Evolutionary conservation across 2,329 filamentous ascomycete species (phyloP).

Genomic region (Colletotrichum eleusines): DNA sequence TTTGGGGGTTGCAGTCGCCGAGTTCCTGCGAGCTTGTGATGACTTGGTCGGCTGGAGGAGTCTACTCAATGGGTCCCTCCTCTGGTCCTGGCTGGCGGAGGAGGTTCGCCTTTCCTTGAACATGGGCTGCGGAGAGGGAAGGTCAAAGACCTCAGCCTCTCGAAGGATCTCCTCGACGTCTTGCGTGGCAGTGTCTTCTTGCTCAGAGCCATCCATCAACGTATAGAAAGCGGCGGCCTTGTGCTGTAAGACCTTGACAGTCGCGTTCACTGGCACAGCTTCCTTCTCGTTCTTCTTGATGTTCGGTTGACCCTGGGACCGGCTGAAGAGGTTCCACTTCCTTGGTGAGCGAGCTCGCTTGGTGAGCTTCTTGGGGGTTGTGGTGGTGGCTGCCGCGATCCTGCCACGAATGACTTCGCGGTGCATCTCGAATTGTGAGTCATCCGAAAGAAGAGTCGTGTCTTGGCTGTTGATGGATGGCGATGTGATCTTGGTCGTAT

Average conservation of each 20-base stretch:
- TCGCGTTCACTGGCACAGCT: slow-evolving; percentile 57
- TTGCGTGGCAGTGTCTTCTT: slow-evolving; percentile 59
- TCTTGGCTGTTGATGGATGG: slow-evolving; percentile 69
- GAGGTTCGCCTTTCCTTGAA: slow-evolving; percentile 34
- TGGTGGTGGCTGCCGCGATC: slow-evolving; percentile 46
- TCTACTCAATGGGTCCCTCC: slow-evolving; percentile 31
- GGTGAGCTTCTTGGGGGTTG: slow-evolving; percentile 64
- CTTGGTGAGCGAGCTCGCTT: slow-evolving; percentile 68
- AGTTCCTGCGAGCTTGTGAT: slow-evolving; percentile 37
- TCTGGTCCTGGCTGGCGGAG: slow-evolving; percentile 32
- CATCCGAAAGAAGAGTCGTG: slow-evolving; percentile 68
- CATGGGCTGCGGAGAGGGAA: slow-evolving; percentile 34
- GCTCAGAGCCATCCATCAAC: slow-evolving; percentile 70
- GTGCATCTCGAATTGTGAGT: slow-evolving; percentile 61
- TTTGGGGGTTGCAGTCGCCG: slow-evolving; percentile 23
- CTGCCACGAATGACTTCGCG: slow-evolving; percentile 51
- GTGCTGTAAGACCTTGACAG: slow-evolving; percentile 61
- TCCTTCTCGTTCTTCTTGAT: slow-evolving; percentile 54
- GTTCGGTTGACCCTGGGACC: slow-evolving; percentile 60
- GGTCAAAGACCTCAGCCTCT: slow-evolving; percentile 58
- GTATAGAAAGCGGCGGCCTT: slow-evolving; percentile 71
- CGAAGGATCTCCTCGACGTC: slow-evolving; percentile 61
- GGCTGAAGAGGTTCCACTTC: slow-evolving; percentile 74
- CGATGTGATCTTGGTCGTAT: slow-evolving; percentile 57
- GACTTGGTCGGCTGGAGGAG: slow-evolving; percentile 35